These are phyloP conservation scores for Pseudogymnoascus sp. DNA, from an alignment of 2,329 filamentous ascomycete species.

Conservation along the genomic window DNA sequence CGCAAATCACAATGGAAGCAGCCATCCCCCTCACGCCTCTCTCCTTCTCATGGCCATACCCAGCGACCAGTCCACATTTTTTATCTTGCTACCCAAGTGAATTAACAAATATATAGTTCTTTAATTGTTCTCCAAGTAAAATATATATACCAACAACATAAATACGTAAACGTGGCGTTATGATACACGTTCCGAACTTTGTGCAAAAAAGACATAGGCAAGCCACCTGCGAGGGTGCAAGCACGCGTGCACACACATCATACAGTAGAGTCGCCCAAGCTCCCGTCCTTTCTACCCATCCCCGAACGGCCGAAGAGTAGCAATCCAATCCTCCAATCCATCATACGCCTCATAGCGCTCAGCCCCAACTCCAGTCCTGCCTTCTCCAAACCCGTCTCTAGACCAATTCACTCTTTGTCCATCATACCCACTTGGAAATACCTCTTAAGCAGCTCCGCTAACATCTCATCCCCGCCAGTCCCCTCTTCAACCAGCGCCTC, in stretches of 20 bases:
- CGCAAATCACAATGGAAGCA: neutral
- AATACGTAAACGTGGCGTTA: conserved; percentile 2
- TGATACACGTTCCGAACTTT: conserved; percentile 1
- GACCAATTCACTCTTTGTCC: neutral
- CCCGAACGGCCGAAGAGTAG: neutral
- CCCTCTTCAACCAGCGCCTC: conserved; percentile 2
- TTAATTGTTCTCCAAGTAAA: neutral
- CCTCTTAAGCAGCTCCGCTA: conserved; percentile 5
- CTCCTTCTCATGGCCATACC: neutral
- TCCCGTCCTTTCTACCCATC: neutral
- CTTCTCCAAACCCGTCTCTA: neutral
- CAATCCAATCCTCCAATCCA: neutral
- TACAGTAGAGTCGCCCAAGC: neutral
- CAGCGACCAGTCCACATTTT: neutral
- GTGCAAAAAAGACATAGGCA: neutral
- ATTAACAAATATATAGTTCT: neutral
- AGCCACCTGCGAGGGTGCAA: neutral
- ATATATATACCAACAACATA: neutral
- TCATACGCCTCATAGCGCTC: neutral
- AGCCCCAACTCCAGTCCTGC: neutral
- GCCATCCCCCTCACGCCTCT: neutral
- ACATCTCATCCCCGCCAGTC: conserved; percentile 1
- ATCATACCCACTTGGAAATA: conserved; percentile 6
- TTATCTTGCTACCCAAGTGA: neutral
- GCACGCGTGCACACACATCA: neutral